Evolutionary conservation across 2,329 filamentous ascomycete genomes (phyloP), one percentile per base, ranked within the genome.

Genomic region (Pleomassaria siparia): DNA sequence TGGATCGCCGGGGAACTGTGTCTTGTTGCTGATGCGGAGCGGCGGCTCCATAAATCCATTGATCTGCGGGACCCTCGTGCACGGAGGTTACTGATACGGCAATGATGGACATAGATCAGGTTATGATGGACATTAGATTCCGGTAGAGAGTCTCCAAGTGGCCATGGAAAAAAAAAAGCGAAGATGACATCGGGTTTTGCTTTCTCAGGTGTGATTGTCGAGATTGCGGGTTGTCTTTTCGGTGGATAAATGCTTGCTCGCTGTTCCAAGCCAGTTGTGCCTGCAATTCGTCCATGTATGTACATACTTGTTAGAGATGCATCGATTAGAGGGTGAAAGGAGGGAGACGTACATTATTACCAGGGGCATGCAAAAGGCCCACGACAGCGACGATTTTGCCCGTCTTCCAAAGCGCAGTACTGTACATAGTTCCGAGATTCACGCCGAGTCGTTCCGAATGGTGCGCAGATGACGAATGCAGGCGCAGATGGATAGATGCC

Each of bases 141-240:
- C 61, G 53, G 53, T 58, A 64, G 54, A 66, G 64, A 43, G 64
- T 67, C 40, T 64, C 59, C 45, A 64, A 67, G 43, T 67, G 58
- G 43, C 64, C 60, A 41, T 67, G 60, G 1, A 67, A 59, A 41
- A 66, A 67, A 13, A 41, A 66, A 67, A 13, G 62, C 63, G 45
- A 66, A 60, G 41, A 67, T 65, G 30, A 64, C 52, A 47, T 65
- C 54, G 2, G 60, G 62, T 42, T 62, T 56, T 6, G 62, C 58
- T n/a, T 54, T 51, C 29, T 56, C 55, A 13, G 66, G 51, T 2
- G 56, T 59, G 21, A 62, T n/a, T 55, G 22, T 59, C 63, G 9
- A 66, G 56, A 25, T 56, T 56, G 15, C 50, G 49, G 3, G 60
- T 60, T n/a, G 63, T 61, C 11, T 47, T 54, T 46, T 66, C 60